Evolutionary conservation across 2,329 filamentous ascomycete genomes (phyloP), one percentile per base, ranked within the genome.

Genomic region (Phaeosphaeriaceae sp.): DNA sequence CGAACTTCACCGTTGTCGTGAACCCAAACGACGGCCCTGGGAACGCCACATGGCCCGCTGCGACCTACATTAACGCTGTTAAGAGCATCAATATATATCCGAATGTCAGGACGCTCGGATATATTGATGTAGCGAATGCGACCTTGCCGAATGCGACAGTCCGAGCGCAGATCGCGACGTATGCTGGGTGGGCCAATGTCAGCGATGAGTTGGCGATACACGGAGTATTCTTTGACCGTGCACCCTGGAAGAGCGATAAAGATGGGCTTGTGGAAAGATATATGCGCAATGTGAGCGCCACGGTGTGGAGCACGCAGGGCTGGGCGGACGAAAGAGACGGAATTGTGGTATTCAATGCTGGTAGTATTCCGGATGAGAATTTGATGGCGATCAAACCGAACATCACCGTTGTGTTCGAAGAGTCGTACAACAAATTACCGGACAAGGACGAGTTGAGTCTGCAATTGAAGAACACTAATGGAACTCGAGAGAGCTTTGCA

Each of bases 141-240:
- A 70, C 46, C 10, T 54, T 64, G 19, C 54, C 58, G 13, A 62
- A 66, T 11, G 55, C 59, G 3, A 61, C 60, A 0, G 58, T 74
- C 1, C 61, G 61, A 17, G 48, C 66, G 36, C 83, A 85, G 52
- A 79, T 85, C 44, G 75, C 75, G 36, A 77, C 69, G 2, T 85
- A 85, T 56, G 78, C 78, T 5, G 76, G 73, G 5, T 85, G 83
- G 83, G 67, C 70, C 4, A 72, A 74, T 15, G 70, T 83, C 27
- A 70, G 74, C 20, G 52, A 54, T 7, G 50, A 58, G 19, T 48
- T 72, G 7, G 56, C 49, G 0, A 69, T 84, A 54, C 72, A 78
- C 42, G 83, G 83, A 53, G 82, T 85, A 56, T 84, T 82, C 68
- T 81, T 85, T 55, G 82, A 84, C 61, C 81, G 82, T 63, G 80